A percentile compares a stretch with the other conserved stretches of the same genome.
These are phyloP conservation scores for Solanum arcanum DNA, from an alignment of 257 asterid genomes.

Conservation along the genomic window DNA sequence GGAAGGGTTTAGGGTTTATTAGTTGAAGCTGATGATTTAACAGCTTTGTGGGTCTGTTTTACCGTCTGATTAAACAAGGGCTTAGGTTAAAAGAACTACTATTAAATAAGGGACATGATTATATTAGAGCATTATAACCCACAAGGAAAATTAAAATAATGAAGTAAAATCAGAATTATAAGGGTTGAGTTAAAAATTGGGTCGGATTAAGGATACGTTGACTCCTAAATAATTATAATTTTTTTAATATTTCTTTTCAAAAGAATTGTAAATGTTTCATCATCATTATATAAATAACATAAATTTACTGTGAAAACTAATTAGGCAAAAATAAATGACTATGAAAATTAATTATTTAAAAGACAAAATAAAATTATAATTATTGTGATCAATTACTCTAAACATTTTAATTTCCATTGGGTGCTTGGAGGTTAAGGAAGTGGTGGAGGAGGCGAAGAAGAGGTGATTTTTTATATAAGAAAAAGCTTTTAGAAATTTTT, in stretches of 20 bases:
- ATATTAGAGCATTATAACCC: not conserved
- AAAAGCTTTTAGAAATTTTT: too few species aligned
- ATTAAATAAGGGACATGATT: not conserved
- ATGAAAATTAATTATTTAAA: not conserved
- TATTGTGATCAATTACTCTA: not conserved
- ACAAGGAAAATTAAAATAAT: not conserved
- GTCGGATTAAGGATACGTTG: not conserved
- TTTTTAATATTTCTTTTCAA: too few species aligned
- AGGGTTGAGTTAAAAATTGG: not conserved
- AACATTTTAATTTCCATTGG: not conserved
- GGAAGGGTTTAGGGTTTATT: not conserved
- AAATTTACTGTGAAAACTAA: not conserved
- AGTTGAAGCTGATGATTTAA: slow-evolving; percentile 9
- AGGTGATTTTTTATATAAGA: too few species aligned
- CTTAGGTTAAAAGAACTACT: not conserved
- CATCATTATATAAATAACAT: too few species aligned
- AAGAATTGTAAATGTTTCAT: too few species aligned
- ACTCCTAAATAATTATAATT: not conserved
- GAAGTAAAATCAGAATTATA: not conserved
- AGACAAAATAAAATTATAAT: not conserved
- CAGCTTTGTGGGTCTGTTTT: not conserved
- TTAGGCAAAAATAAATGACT: too few species aligned
- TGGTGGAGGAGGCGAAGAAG: not conserved
- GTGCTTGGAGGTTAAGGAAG: not conserved
- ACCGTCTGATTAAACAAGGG: not conserved